phyloP scores from a whole-genome alignment of 2,329 filamentous ascomycete species.

The Monosporascus cannonballus region DNA sequence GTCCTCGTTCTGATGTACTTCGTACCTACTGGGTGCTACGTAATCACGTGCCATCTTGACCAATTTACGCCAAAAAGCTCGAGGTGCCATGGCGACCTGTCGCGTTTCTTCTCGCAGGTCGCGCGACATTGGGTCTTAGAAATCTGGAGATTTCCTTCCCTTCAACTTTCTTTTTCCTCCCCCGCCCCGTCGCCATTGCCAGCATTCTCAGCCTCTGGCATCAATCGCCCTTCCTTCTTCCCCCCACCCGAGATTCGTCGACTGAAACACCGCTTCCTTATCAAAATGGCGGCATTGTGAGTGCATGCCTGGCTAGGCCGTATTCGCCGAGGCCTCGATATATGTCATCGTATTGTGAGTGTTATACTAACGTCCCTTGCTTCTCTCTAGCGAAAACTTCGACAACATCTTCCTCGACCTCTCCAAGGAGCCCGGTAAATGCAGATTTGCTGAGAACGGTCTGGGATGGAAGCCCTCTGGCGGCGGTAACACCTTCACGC shows the following conservation, averaged over 20 bases:
- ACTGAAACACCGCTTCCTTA: background rate
- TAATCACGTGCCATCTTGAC: slow-evolving; percentile 7
- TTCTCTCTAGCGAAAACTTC: slow-evolving; percentile 70
- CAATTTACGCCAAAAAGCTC: slow-evolving; percentile 12
- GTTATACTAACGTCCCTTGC: slow-evolving; percentile 9
- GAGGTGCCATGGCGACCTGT: slow-evolving; percentile 1
- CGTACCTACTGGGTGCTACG: background rate
- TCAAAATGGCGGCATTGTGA: slow-evolving; percentile 24
- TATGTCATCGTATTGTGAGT: background rate
- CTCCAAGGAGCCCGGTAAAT: slow-evolving; percentile 86
- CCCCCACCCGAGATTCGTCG: background rate
- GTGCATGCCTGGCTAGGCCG: slow-evolving; percentile 1
- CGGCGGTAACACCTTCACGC: slow-evolving; percentile 87
- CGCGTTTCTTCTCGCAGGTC: slow-evolving; percentile 7
- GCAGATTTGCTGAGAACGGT: slow-evolving; percentile 88
- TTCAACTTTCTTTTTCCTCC: background rate
- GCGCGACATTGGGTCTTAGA: background rate
- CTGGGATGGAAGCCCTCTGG: slow-evolving; percentile 90
- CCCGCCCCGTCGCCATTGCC: background rate
- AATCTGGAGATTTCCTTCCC: slow-evolving; percentile 1
- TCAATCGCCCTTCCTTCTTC: background rate
- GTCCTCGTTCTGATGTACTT: background rate
- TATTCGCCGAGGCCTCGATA: background rate
- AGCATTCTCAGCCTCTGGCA: background rate
- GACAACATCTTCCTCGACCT: slow-evolving; percentile 96